Conservation (phyloP, 2,329 filamentous ascomycete species). For the Colletotrichum sp. region DNA sequence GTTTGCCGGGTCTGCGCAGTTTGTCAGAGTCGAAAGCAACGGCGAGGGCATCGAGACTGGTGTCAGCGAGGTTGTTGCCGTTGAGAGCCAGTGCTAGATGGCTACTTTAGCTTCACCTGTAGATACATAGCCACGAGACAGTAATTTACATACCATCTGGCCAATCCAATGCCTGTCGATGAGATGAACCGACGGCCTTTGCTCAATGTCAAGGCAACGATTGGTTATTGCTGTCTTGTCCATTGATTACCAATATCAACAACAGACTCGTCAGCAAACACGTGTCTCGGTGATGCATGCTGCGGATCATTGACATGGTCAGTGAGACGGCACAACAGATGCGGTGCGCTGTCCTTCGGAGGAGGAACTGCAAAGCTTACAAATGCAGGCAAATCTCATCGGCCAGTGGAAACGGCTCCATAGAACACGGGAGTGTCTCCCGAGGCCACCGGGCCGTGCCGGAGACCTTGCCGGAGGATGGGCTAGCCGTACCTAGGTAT, state of each 20-base stretch:
- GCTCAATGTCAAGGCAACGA: background rate
- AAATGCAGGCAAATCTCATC: background rate
- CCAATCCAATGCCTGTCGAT: background rate
- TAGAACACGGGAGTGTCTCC: background rate
- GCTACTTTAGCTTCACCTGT: background rate
- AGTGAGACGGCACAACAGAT: background rate
- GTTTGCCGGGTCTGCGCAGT: background rate
- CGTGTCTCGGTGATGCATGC: background rate
- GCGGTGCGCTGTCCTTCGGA: background rate
- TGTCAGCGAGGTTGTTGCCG: background rate
- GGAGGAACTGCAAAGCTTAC: background rate
- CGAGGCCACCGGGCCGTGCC: background rate
- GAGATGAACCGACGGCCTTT: background rate
- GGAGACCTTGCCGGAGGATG: background rate
- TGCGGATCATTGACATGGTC: background rate
- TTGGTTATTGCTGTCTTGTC: background rate
- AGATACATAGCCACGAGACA: background rate
- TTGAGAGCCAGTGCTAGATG: background rate
- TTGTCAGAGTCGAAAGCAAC: background rate
- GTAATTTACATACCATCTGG: background rate
- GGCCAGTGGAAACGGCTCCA: background rate
- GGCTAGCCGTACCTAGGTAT: background rate
- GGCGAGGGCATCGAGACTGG: conserved; percentile 1
- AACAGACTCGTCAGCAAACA: background rate
- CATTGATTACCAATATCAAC: background rate